Percentiles rank a stretch among this genome's conserved stretches.
Conservation (phyloP, 2,329 filamentous ascomycete genomes). For the Pseudomassariella vexata region DNA sequence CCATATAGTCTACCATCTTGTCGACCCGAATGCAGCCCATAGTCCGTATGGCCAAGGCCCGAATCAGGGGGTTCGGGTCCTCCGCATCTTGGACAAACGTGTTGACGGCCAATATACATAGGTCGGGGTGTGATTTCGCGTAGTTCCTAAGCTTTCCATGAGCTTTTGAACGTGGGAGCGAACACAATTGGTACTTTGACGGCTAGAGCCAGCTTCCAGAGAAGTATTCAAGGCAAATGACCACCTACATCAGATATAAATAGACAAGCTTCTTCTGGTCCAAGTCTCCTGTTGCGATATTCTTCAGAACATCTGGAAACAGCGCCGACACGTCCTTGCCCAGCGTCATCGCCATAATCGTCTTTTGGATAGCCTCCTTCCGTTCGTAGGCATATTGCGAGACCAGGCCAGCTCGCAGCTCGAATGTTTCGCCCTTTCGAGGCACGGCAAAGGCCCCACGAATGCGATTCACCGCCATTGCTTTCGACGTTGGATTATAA, state of each 20-base stretch:
- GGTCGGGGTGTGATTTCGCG: constrained; percentile 95
- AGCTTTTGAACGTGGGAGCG: too few species aligned
- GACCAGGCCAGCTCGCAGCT: constrained; percentile 88
- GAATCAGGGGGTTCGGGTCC: constrained; percentile 92
- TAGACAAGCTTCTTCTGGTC: constrained; percentile 99
- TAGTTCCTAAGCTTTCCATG: constrained; percentile 68
- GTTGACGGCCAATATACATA: constrained; percentile 97
- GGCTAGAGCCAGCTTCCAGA: too few species aligned
- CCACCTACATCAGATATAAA: constrained; percentile 83
- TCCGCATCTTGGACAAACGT: constrained; percentile 99
- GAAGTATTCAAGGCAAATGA: neutral
- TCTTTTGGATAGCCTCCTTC: constrained; percentile 99
- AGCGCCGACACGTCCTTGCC: constrained; percentile 97
- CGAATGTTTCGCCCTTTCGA: constrained; percentile 96
- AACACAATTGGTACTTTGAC: too few species aligned
- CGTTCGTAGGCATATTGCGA: constrained; percentile 99
- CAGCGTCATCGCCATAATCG: constrained; percentile 99
- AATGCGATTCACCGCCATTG: constrained; percentile 94
- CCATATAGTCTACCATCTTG: constrained; percentile 99
- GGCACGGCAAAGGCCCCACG: constrained; percentile 88
- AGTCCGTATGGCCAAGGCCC: constrained; percentile 90
- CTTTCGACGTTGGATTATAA: constrained; percentile 17
- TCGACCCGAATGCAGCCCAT: constrained; percentile 99
- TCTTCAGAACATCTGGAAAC: constrained; percentile 97
- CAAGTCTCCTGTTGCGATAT: constrained; percentile 89